phyloP scores from a whole-genome alignment of 2,329 filamentous ascomycete genomes.

The Pseudogymnoascus sp. region DNA sequence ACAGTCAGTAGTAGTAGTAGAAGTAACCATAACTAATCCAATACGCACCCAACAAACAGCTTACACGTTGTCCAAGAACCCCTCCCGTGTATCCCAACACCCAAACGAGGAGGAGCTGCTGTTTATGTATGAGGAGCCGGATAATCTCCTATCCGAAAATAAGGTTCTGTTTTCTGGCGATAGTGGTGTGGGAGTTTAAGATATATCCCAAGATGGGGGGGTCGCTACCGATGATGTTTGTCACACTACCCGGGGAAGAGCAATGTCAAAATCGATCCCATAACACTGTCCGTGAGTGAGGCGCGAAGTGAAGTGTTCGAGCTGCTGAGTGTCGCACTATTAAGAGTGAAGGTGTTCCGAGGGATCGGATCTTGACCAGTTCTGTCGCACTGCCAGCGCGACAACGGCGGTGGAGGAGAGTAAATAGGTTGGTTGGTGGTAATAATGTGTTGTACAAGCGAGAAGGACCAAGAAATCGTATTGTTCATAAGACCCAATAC shows the following conservation, averaged over 20 bases:
- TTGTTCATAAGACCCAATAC: not conserved
- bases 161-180: not conserved
- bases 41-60: not conserved
- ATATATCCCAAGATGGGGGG: not conserved
- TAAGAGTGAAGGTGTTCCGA: not conserved
- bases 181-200: not conserved
- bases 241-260: not conserved
- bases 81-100: not conserved
- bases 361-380: not conserved
- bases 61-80: not conserved
- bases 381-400: not conserved
- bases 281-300: not conserved
- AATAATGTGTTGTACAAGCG: constrained; percentile 3
- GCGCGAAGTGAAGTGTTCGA: not conserved
- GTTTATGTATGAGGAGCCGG: not conserved
- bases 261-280: not conserved
- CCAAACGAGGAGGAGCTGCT: not conserved
- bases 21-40: not conserved
- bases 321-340: not conserved
- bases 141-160: not conserved
- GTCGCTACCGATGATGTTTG: not conserved
- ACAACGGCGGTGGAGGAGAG: not conserved
- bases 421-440: constrained; percentile 1
- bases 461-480: not conserved
- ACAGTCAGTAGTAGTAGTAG: not conserved